These are phyloP conservation scores for Sporothrix schenckii DNA, from an alignment of 2,329 filamentous ascomycete species.

Conservation along the genomic window DNA sequence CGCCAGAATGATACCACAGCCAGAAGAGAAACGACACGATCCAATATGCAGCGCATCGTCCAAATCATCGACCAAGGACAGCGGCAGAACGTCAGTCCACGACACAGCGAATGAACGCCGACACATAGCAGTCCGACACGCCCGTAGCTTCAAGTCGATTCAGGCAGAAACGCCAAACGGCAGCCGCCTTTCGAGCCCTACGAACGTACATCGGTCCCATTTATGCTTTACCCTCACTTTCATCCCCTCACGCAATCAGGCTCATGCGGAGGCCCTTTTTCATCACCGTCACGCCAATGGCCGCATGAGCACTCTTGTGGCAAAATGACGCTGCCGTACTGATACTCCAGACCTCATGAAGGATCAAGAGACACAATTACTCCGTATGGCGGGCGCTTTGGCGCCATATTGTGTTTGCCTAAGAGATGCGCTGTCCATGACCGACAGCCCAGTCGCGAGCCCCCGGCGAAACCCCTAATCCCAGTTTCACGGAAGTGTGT, in stretches of 20 bases:
- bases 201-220: not conserved
- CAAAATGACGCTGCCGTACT: not conserved
- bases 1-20: not conserved
- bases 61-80: not conserved
- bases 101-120: not conserved
- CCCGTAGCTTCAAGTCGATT: not conserved
- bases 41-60: not conserved
- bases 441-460: not conserved
- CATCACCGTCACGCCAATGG: constrained; percentile 3
- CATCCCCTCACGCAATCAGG: not conserved
- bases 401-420: constrained; percentile 5
- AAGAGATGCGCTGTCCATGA: not conserved
- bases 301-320: constrained; percentile 20
- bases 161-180: constrained; percentile 13
- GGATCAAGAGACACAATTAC: not conserved
- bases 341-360: constrained; percentile 1
- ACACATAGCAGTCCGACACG: not conserved
- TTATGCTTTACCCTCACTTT: not conserved
- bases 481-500: not conserved
- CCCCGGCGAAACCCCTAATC: constrained; percentile 8
- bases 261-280: not conserved
- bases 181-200: no score
- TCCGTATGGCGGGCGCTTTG: not conserved
- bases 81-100: not conserved
- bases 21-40: not conserved